Evolutionary conservation across 306 rosid species (phyloP).

Genomic region (Fragaria ananassa): DNA sequence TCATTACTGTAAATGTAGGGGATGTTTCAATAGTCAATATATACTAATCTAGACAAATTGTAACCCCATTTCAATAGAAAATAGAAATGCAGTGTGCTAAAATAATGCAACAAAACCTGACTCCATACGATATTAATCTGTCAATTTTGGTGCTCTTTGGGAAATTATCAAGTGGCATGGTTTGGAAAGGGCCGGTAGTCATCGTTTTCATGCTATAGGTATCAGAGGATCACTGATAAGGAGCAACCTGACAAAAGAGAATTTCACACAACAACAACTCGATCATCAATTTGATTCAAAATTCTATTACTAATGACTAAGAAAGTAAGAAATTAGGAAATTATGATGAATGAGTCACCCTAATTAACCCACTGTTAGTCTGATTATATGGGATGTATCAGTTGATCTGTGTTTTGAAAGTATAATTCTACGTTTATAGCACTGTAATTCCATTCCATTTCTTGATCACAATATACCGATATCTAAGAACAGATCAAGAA

Average conservation of each 20-base stretch:
- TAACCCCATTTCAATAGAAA: neutral
- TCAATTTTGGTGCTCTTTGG: neutral
- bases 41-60: neutral
- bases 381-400: neutral
- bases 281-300: neutral
- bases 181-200: neutral
- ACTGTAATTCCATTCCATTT: neutral
- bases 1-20: too few relatives aligned
- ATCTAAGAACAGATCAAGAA: neutral
- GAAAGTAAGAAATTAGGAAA: neutral
- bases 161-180: neutral
- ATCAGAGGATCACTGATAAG: neutral
- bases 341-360: neutral
- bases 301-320: neutral
- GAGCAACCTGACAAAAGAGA: conserved; percentile 1
- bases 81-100: too few relatives aligned
- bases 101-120: neutral
- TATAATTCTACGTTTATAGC: neutral
- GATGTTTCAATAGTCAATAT: neutral
- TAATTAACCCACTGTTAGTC: neutral
- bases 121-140: conserved; percentile 23
- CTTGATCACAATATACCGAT: neutral
- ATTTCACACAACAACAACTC: neutral
- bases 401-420: neutral
- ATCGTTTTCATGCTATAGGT: neutral